phyloP scores from a whole-genome alignment of 768 basidiomycete species.

The Clitopilus hobsonii region DNA sequence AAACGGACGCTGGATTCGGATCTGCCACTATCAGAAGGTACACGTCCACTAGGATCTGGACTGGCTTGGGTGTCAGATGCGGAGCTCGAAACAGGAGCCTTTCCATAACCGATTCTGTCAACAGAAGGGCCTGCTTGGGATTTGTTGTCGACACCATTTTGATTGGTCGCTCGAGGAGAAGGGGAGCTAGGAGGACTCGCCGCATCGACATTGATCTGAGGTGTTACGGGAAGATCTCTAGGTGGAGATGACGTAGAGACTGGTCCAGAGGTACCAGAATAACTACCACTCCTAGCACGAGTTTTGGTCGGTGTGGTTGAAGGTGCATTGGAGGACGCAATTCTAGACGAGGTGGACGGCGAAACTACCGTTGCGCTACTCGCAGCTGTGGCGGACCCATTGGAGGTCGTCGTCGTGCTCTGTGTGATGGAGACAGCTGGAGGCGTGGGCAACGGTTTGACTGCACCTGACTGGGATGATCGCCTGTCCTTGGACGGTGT shows the following conservation, averaged over 20 bases:
- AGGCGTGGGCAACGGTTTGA: constrained; percentile 25
- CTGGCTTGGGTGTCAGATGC: constrained; percentile 26
- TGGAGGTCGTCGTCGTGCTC: background rate
- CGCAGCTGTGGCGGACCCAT: background rate
- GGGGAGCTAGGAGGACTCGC: constrained; percentile 36
- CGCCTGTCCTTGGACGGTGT: constrained; percentile 23
- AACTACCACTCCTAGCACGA: background rate
- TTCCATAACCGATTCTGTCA: constrained; percentile 76
- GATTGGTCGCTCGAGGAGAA: constrained; percentile 7
- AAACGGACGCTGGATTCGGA: constrained; percentile 5
- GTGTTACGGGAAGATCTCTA: constrained; percentile 10
- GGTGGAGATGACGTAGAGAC: constrained; percentile 2
- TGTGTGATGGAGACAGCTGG: background rate
- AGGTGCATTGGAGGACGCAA: background rate
- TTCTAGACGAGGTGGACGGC: background rate
- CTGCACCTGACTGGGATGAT: constrained; percentile 20
- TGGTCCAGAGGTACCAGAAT: constrained; percentile 6
- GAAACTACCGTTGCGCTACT: background rate
- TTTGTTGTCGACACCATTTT: constrained; percentile 31
- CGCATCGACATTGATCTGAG: constrained; percentile 29
- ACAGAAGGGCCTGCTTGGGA: constrained; percentile 61
- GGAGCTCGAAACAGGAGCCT: constrained; percentile 48
- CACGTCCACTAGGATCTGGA: constrained; percentile 23
- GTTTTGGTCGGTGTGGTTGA: background rate
- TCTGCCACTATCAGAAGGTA: constrained; percentile 33